Evolutionary conservation across 179 eudicot species (phyloP).

Genomic region (Beta corolliflora): DNA sequence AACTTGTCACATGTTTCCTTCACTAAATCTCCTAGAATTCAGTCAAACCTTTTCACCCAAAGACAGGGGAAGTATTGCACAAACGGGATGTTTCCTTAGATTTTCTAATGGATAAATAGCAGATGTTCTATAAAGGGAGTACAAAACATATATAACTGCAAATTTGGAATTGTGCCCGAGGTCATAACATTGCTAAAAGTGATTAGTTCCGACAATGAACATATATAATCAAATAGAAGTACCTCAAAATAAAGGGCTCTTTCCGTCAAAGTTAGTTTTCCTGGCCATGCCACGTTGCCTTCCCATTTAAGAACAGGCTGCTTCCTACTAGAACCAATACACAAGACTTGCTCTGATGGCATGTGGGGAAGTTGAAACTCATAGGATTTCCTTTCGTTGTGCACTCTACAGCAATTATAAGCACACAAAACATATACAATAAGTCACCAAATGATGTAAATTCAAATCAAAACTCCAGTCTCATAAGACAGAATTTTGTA

Average conservation of each 20-base stretch:
- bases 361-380: constrained; percentile 40
- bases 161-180: not conserved
- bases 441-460: constrained; percentile 16
- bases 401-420: constrained; percentile 55
- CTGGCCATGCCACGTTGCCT: constrained; percentile 92
- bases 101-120: not conserved
- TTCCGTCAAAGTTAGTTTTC: constrained; percentile 84
- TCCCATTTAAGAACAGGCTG: constrained; percentile 91
- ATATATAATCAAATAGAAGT: constrained; percentile 16
- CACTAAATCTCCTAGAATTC: not conserved
- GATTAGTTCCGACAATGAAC: not conserved
- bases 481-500: not conserved
- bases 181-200: not conserved
- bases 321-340: constrained; percentile 75
- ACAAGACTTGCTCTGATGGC: constrained; percentile 61
- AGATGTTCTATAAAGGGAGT: not conserved
- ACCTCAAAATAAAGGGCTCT: constrained; percentile 95
- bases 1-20: not conserved
- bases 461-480: not conserved
- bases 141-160: not conserved
- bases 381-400: constrained; percentile 67
- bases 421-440: constrained; percentile 5
- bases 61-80: not conserved
- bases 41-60: not conserved
- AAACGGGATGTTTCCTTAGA: not conserved